These are phyloP conservation scores for Fusarium tricinctum DNA, from an alignment of 2,329 filamentous ascomycete species.

Conservation along the genomic window DNA sequence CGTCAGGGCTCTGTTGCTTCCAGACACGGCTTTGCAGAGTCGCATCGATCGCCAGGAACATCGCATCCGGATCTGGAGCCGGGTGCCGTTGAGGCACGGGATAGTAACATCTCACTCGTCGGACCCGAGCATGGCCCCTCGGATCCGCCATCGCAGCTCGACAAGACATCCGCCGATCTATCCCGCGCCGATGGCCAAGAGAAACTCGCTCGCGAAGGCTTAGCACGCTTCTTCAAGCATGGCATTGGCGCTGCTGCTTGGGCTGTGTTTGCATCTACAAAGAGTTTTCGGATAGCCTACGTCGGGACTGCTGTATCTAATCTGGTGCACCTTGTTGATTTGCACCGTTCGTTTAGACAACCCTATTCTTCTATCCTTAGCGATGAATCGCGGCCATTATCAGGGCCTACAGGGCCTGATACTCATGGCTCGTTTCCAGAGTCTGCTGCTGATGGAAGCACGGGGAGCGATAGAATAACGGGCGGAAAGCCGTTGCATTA, in stretches of 20 bases:
- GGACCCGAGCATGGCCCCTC: constrained; percentile 11
- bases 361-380: constrained; percentile 35
- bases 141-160: background rate
- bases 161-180: constrained; percentile 15
- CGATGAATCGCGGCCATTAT: constrained; percentile 19
- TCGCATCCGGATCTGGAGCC: constrained; percentile 24
- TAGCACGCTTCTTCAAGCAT: constrained; percentile 46
- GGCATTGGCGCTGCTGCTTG: constrained; percentile 46
- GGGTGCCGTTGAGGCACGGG: constrained; percentile 24
- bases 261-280: constrained; percentile 45
- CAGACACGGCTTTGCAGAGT: constrained; percentile 10
- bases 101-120: constrained; percentile 8
- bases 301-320: constrained; percentile 48
- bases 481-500: constrained; percentile 39
- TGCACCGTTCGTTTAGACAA: constrained; percentile 46
- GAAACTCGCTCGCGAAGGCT: constrained; percentile 42
- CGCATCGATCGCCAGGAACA: constrained; percentile 8
- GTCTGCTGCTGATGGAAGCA: constrained; percentile 32
- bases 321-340: constrained; percentile 42
- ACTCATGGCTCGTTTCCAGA: constrained; percentile 34
- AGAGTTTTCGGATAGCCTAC: constrained; percentile 49
- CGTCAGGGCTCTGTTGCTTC: constrained; percentile 25
- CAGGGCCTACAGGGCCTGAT: constrained; percentile 30
- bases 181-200: constrained; percentile 36
- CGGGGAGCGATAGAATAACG: constrained; percentile 18